phyloP scores from a whole-genome alignment of 805 yeast genomes.

The Nakazawaea ambrosiae region DNA sequence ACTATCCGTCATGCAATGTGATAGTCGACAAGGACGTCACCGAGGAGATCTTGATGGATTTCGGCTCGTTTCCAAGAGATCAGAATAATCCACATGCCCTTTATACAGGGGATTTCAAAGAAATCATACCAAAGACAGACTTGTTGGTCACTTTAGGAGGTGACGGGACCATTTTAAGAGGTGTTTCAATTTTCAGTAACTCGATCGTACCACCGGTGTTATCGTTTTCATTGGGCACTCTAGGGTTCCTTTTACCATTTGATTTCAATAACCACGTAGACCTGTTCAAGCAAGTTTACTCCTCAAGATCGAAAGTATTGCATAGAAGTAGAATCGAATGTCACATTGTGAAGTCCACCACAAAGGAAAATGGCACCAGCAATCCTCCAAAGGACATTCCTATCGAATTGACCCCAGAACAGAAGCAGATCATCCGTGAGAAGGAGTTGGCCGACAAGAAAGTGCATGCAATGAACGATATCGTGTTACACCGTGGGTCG shows the following conservation, averaged over 20 bases:
- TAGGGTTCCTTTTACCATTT: slow-evolving; percentile 86
- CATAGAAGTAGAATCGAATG: slow-evolving; percentile 79
- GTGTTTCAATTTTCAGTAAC: slow-evolving; percentile 70
- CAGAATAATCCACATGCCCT: slow-evolving; percentile 29
- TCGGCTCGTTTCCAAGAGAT: slow-evolving; percentile 16
- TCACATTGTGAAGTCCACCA: slow-evolving; percentile 39
- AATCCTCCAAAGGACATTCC: slow-evolving; percentile 5
- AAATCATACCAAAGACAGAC: slow-evolving; percentile 64
- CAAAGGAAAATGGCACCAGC: slow-evolving; percentile 5
- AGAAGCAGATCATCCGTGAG: slow-evolving; percentile 3
- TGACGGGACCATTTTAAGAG: slow-evolving; percentile 87
- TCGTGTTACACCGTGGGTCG: slow-evolving; percentile 81
- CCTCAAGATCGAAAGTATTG: slow-evolving; percentile 62
- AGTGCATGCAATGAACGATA: slow-evolving; percentile 88
- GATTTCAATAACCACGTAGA: slow-evolving; percentile 55
- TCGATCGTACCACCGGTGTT: slow-evolving; percentile 80
- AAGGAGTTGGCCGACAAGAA: slow-evolving; percentile 18
- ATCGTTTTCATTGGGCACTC: slow-evolving; percentile 83
- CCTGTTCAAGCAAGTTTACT: slow-evolving; percentile 61
- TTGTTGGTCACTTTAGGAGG: slow-evolving; percentile 89
- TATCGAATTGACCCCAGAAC: slow-evolving; percentile 11
- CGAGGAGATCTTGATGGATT: slow-evolving; percentile 43
- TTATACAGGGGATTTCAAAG: slow-evolving; percentile 51
- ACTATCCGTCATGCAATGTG: slow-evolving; percentile 68
- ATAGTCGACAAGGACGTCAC: slow-evolving; percentile 72